A percentile compares a stretch with the other conserved stretches of the same genome.
Conservation (phyloP, 805 yeast species). For the Nakazawaea wyomingensis region DNA sequence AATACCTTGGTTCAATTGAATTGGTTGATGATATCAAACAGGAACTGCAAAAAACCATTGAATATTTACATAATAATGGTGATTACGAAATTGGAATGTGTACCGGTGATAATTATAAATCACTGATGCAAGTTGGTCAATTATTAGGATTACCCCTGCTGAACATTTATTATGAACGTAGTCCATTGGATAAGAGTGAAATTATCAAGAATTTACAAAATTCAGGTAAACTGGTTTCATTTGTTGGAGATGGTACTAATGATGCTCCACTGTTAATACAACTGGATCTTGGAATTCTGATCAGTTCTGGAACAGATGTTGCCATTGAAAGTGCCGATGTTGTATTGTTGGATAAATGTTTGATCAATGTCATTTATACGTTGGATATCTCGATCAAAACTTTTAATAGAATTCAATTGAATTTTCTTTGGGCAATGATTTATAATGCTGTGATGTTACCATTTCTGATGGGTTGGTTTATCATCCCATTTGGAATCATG, state of each 20-base stretch:
- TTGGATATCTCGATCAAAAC: slow-evolving; percentile 67
- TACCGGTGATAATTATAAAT: slow-evolving; percentile 73
- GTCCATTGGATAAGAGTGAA: slow-evolving; percentile 73
- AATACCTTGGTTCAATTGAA: slow-evolving; percentile 59
- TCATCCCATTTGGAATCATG: slow-evolving; percentile 66
- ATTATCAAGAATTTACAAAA: slow-evolving; percentile 55
- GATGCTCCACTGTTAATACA: slow-evolving; percentile 94
- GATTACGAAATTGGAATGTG: slow-evolving; percentile 75
- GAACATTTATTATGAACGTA: slow-evolving; percentile 68
- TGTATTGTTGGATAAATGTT: slow-evolving; percentile 47
- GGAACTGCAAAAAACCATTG: slow-evolving; percentile 58
- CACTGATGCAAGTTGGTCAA: slow-evolving; percentile 61
- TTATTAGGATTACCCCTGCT: slow-evolving; percentile 60
- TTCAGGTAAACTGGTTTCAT: slow-evolving; percentile 49
- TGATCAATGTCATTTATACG: slow-evolving; percentile 35
- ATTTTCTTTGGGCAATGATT: slow-evolving; percentile 81
- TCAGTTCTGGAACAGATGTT: slow-evolving; percentile 90
- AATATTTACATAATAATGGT: slow-evolving; percentile 45
- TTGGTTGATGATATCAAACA: slow-evolving; percentile 63
- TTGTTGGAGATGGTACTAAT: slow-evolving; percentile 97
- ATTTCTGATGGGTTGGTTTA: slow-evolving; percentile 87
- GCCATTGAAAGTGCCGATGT: slow-evolving; percentile 97
- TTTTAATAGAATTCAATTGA: slow-evolving; percentile 67
- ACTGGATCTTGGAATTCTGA: slow-evolving; percentile 86
- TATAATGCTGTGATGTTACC: slow-evolving; percentile 87